Evolutionary conservation across 192 early-diverging fungal genomes (phyloP).

Genomic region (Backusella australiensis): DNA sequence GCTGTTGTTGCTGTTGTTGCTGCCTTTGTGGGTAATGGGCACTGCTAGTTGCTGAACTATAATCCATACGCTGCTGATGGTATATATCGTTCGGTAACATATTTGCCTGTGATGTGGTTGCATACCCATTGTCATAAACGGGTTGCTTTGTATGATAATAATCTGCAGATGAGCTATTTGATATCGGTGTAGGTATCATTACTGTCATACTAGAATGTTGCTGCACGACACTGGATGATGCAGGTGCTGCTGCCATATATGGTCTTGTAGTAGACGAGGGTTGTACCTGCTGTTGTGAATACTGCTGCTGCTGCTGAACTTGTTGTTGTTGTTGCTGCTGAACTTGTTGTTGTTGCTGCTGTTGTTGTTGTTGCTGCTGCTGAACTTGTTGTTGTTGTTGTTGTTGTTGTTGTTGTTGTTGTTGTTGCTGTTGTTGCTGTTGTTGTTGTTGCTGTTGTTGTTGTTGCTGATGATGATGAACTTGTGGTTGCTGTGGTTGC

Average conservation of each 20-base stretch:
- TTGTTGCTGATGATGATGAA: background rate
- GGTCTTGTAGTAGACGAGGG: background rate
- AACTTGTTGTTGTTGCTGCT: background rate
- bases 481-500: constrained; percentile 1
- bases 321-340: background rate
- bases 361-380: background rate
- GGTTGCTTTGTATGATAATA: constrained; percentile 1
- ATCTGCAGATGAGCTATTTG: background rate
- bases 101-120: background rate
- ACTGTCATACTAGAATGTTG: background rate
- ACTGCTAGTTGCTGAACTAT: background rate
- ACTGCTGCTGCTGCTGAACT: background rate
- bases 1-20: background rate
- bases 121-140: background rate
- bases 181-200: background rate
- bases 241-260: constrained; percentile 1
- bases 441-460: background rate
- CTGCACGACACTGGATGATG: background rate
- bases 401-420: background rate
- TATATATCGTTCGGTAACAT: background rate
- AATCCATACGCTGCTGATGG: background rate
- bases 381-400: background rate
- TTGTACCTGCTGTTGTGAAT: background rate
- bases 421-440: constrained; percentile 7
- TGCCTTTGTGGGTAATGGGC: background rate